Base-by-base conservation (phyloP, 805 yeast species). In the Nakazawaea ishiwadae region DNA sequence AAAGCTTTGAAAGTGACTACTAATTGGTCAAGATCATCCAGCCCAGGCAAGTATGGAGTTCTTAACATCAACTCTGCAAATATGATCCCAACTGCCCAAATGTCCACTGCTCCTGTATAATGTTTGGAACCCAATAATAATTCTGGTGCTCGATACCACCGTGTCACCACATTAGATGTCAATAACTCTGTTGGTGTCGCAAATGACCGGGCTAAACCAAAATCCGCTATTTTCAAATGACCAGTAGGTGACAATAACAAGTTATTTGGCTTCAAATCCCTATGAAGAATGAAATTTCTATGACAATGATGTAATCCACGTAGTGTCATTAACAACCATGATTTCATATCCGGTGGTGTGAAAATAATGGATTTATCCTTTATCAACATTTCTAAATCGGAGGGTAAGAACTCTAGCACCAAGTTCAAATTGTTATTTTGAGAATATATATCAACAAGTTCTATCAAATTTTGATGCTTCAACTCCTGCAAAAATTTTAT, bases 81-180 rank as follows among this genome's bases (percentile, higher is more conserved):
- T 3, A 93, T 91, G 28, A 89, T 78, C 1, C 99, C 99, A 4
- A 90, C 85, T 0, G 98, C 91, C 99, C 99, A 93, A 10, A 89
- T 67, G 62, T 93, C 99, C 3, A 93, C 76, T 0, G 95, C 95
- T 2, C 81, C 82, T 0, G 96, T 83, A 54, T 93, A 93, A 59
- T 88, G 93, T 36, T 82, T 73, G 0, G 96, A 84, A 1, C 96
- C 97, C 47, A 91, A 77, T 18, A 93, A 65, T 35, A 93, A 66
- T 54, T 93, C 99, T 0, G 99, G 99, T 0, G 98, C 96, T 42
- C 98, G 68, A 61, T 93, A 93, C 99, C 99, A 93, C 46, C 98
- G 66, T 2, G 99, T 93, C 1, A 93, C 99, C 4, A 93, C 99
- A 48, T 90, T 91, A 2, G 96, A 85, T 0, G 98, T 86, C 59